A percentile compares a stretch with the other conserved stretches of the same genome.
These are phyloP conservation scores for Sanguinoderma infundibulare DNA, from an alignment of 1,284 basidiomycete genomes.

Conservation along the genomic window DNA sequence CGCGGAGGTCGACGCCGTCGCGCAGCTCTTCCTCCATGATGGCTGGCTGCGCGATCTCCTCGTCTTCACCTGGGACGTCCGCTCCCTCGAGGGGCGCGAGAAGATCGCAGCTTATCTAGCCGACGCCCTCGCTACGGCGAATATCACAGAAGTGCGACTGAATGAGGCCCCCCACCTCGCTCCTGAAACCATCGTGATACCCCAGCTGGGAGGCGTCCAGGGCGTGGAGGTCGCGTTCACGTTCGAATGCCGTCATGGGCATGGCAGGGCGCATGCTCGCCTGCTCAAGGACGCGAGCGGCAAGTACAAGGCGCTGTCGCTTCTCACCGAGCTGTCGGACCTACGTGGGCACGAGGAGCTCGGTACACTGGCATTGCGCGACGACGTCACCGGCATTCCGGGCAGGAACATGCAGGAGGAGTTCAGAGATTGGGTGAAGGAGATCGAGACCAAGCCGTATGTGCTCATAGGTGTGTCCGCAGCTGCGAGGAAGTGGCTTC, in stretches of 20 bases:
- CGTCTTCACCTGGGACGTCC: conserved; percentile 66
- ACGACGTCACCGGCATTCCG: conserved; percentile 19
- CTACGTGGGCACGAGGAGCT: conserved; percentile 38
- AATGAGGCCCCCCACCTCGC: conserved; percentile 32
- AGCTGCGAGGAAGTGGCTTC: neutral
- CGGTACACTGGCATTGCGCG: conserved; percentile 13
- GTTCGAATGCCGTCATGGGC: conserved; percentile 43
- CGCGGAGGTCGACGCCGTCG: conserved; percentile 39
- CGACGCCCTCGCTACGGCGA: conserved; percentile 33
- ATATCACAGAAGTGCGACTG: conserved; percentile 35
- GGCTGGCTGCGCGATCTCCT: conserved; percentile 63
- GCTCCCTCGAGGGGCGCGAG: conserved; percentile 51
- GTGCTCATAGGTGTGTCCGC: neutral
- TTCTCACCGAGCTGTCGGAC: conserved; percentile 35
- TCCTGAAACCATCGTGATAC: conserved; percentile 30
- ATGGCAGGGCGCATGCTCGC: conserved; percentile 43
- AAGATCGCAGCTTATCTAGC: conserved; percentile 48
- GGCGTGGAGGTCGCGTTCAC: conserved; percentile 39
- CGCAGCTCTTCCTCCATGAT: conserved; percentile 44
- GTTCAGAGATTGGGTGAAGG: conserved; percentile 13
- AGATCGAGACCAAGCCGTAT: conserved; percentile 26
- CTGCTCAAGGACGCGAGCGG: conserved; percentile 31
- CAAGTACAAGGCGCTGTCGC: conserved; percentile 28
- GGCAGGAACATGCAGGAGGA: conserved; percentile 22
- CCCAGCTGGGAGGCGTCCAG: conserved; percentile 14